Evolutionary conservation across 129 eudicot species (phyloP).

Genomic region (Gnaphalium uliginosum): DNA sequence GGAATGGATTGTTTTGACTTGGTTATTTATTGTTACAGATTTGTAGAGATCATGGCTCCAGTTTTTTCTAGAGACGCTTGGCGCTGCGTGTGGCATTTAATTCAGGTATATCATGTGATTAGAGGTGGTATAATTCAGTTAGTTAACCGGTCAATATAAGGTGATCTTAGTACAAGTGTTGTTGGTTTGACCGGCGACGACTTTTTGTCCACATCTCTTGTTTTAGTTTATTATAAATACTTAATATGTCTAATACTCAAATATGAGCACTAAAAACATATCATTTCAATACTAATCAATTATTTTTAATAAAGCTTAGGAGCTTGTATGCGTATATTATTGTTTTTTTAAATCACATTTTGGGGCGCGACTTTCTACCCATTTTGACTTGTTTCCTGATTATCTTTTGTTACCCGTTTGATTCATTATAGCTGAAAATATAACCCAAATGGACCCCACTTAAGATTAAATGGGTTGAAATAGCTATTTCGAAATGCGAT

Average conservation of each 20-base stretch:
- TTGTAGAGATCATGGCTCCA: slow-evolving; percentile 97
- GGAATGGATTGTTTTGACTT: background rate
- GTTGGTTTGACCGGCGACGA: background rate
- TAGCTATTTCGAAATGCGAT: slow-evolving; percentile 3
- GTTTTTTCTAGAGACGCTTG: slow-evolving; percentile 92
- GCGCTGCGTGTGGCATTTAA: slow-evolving; percentile 98
- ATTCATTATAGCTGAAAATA: background rate
- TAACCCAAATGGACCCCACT: background rate
- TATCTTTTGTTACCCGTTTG: background rate
- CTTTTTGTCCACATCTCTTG: background rate
- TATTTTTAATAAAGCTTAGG: background rate
- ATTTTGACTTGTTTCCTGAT: background rate
- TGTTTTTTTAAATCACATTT: background rate
- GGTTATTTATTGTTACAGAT: slow-evolving; percentile 46
- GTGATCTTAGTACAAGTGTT: background rate
- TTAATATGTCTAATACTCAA: too few species aligned
- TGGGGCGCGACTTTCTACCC: background rate
- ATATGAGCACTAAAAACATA: background rate
- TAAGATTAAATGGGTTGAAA: background rate
- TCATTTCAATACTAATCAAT: background rate
- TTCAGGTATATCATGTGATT: slow-evolving; percentile 53
- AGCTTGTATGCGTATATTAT: background rate
- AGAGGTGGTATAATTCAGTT: background rate
- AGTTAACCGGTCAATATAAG: background rate
- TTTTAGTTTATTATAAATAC: too few species aligned